A percentile compares a stretch with the other conserved stretches of the same genome.
Evolutionary conservation across 2,329 filamentous ascomycete species (phyloP).

Genomic region (Cercospora sp.): DNA sequence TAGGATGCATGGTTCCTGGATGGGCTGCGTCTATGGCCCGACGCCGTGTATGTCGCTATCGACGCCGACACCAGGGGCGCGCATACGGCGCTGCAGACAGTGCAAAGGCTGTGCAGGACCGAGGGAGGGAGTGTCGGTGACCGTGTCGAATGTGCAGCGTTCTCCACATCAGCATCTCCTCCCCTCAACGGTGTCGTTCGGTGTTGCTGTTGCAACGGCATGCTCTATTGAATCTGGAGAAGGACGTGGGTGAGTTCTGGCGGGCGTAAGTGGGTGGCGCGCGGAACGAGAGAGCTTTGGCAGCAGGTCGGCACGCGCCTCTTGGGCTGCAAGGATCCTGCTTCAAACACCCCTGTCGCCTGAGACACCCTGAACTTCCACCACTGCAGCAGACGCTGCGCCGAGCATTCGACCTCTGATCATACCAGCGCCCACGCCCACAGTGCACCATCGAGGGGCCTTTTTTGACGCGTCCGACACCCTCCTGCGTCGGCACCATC

Average conservation of each 20-base stretch:
- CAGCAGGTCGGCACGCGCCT: not conserved
- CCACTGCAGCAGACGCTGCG: not conserved
- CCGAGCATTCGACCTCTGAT: constrained; percentile 5
- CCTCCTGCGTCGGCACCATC: not conserved
- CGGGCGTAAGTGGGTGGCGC: not conserved
- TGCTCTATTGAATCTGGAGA: not conserved
- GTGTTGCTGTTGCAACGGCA: not conserved
- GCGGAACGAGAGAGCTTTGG: not conserved
- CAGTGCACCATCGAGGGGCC: not conserved
- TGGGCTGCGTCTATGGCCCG: not conserved
- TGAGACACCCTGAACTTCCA: not conserved
- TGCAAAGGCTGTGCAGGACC: not conserved
- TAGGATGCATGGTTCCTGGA: not conserved
- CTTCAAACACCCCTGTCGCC: not conserved
- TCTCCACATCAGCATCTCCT: not conserved
- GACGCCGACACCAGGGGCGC: constrained; percentile 6
- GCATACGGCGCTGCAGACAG: not conserved
- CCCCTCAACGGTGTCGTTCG: not conserved
- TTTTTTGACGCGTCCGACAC: not conserved
- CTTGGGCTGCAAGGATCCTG: constrained; percentile 2
- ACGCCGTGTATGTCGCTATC: constrained; percentile 3
- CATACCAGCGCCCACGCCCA: not conserved
- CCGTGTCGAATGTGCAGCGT: not conserved
- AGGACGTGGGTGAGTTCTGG: not conserved
- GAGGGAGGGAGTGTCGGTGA: not conserved